Evolutionary conservation across 176 grass and related monocot genomes (phyloP).

Genomic region (Hordeum vulgare): DNA sequence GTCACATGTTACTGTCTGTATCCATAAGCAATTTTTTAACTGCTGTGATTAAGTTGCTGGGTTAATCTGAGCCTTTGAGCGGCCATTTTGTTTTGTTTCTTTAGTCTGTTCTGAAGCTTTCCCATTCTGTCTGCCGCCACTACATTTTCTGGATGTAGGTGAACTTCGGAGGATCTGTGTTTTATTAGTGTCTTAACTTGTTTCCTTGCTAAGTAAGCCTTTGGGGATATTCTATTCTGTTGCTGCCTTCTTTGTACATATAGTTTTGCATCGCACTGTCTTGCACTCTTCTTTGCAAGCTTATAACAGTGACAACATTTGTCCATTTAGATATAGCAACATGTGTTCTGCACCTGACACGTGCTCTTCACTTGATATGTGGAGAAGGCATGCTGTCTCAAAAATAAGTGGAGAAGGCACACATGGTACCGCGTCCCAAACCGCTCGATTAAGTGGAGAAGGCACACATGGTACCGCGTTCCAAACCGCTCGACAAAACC

Average conservation of each 20-base stretch:
- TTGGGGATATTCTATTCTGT: neutral
- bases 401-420: no score
- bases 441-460: no score
- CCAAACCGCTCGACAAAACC: no score
- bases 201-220: neutral
- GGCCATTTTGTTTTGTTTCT: neutral
- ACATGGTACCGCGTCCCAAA: no score
- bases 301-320: neutral
- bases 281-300: neutral
- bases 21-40: no score
- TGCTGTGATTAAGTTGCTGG: no score
- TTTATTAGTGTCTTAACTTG: neutral
- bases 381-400: no score
- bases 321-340: neutral
- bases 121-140: neutral
- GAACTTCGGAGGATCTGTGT: neutral
- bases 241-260: neutral
- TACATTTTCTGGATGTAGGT: neutral
- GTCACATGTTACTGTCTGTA: no score
- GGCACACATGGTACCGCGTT: no score
- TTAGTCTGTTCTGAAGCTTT: neutral
- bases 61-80: no score
- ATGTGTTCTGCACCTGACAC: no score
- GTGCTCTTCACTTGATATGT: no score
- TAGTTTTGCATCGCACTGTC: neutral